These are phyloP conservation scores for Salix purpurea DNA, from an alignment of 345 rosid genomes.

Conservation along the genomic window DNA sequence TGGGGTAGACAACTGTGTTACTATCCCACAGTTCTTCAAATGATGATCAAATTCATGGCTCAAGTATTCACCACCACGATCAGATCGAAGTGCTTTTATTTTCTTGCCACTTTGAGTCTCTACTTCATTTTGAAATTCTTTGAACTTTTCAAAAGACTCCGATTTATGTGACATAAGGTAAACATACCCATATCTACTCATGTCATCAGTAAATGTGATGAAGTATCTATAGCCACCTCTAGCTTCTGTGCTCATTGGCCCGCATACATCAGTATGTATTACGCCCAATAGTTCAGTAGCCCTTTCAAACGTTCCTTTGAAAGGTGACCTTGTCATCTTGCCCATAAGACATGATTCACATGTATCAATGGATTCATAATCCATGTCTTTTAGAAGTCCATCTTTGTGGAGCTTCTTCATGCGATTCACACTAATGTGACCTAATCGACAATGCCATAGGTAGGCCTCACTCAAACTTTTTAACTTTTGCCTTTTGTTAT, in stretches of 20 bases:
- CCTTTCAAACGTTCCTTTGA: not conserved
- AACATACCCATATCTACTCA: not conserved
- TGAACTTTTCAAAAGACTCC: not conserved
- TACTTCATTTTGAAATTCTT: not conserved
- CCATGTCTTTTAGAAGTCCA: not conserved
- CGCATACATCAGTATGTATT: slow-evolving; percentile 1
- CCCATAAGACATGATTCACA: not conserved
- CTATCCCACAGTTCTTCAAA: not conserved
- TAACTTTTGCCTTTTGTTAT: not conserved
- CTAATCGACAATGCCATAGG: slow-evolving; percentile 2
- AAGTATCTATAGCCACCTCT: slow-evolving; percentile 2
- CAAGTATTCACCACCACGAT: not conserved
- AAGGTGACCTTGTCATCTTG: not conserved
- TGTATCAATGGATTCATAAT: not conserved
- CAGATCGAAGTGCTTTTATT: not conserved
- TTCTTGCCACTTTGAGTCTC: not conserved
- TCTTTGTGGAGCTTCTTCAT: not conserved
- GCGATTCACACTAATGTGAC: not conserved
- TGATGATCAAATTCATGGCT: not conserved
- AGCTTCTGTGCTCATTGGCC: not conserved
- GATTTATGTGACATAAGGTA: not conserved
- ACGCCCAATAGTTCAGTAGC: not conserved
- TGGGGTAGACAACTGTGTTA: not conserved
- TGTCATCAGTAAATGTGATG: slow-evolving; percentile 1
- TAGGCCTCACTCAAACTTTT: not conserved